Evolutionary conservation across 371 early-diverging fungal species (phyloP), one percentile per base, ranked within the genome.

Genomic region (Mucor plumbeus): DNA sequence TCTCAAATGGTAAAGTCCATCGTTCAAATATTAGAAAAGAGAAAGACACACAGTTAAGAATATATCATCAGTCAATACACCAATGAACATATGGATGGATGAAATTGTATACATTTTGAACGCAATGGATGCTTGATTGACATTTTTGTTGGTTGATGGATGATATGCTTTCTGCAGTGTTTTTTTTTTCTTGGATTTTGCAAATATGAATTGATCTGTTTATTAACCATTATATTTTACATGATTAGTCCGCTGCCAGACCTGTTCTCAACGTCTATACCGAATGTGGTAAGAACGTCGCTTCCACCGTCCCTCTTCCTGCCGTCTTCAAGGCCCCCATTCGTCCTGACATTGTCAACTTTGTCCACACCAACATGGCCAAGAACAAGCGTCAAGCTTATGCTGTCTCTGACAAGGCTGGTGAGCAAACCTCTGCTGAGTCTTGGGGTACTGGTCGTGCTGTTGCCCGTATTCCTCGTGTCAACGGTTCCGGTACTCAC

Each of bases 401-500:
- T 88, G 92, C 99, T 72, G 99, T 98, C 75, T 93, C 92, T 77
- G 90, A 90, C 79, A 91, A 94, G 86, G 99, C 99, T 83, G 99
- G 99, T 88, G 98, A 98, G 87, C 98, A 99, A 89, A 99, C 99
- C 82, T 98, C 98, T 68, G 99, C 99, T 68, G 96, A 95, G 83
- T 99, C 99, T 69, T 99, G 99, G 99, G 99, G 99, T 90, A 99
- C 99, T 63, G 97, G 96, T 94, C 97, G 99, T 88, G 99, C 99
- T 78, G 97, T 99, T 78, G 99, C 99, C 63, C 97, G 99, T 96
- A 99, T 99, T 80, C 99, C 99, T 75, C 95, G 99, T 90, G 99
- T 99, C 67, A 89, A 90, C 71, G 99, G 99, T 78, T 90, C 95
- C 72, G 99, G 99, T 88, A 99, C 99, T 71, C 95, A 95, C 91